Evolutionary conservation across 179 eudicot species (phyloP).

Genomic region (Silene coronaria): DNA sequence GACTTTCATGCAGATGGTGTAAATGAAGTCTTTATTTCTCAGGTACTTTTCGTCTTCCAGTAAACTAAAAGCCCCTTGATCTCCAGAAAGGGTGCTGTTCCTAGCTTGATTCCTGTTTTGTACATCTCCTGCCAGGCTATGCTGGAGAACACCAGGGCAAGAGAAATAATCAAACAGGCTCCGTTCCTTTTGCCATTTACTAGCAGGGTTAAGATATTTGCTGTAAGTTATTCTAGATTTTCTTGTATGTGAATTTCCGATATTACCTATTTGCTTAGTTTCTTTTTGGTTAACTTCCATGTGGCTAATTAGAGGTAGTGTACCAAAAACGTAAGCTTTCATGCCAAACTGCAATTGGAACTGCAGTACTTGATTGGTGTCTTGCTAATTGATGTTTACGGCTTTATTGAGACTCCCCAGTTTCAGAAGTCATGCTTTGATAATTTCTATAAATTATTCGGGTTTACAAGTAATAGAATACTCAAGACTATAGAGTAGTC

Average conservation of each 20-base stretch:
- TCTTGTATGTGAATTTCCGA: not conserved
- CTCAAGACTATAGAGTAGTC: not conserved
- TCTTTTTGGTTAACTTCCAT: not conserved
- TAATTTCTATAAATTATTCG: not conserved
- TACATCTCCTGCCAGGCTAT: slow-evolving; percentile 51
- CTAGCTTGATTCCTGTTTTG: slow-evolving; percentile 9
- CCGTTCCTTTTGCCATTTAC: slow-evolving; percentile 95
- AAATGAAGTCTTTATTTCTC: slow-evolving; percentile 79
- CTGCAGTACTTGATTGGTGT: not conserved
- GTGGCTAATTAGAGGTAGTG: not conserved
- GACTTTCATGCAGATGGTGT: slow-evolving; percentile 96
- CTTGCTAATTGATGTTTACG: not conserved
- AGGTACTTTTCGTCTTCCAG: slow-evolving; percentile 43
- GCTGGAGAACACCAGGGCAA: slow-evolving; percentile 75
- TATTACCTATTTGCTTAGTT: not conserved
- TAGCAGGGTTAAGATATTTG: slow-evolving; percentile 82
- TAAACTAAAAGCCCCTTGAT: not conserved
- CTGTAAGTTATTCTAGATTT: slow-evolving; percentile 43
- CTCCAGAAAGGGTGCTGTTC: not conserved
- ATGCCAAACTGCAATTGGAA: not conserved
- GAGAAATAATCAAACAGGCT: slow-evolving; percentile 77
- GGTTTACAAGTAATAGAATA: not conserved
- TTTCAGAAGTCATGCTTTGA: not conserved
- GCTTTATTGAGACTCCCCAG: not conserved
- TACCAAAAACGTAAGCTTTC: not conserved